Percentiles rank a stretch among this genome's conserved stretches.
Conservation (phyloP, 805 yeast genomes). For the Lipomyces spencermartinsiae region DNA sequence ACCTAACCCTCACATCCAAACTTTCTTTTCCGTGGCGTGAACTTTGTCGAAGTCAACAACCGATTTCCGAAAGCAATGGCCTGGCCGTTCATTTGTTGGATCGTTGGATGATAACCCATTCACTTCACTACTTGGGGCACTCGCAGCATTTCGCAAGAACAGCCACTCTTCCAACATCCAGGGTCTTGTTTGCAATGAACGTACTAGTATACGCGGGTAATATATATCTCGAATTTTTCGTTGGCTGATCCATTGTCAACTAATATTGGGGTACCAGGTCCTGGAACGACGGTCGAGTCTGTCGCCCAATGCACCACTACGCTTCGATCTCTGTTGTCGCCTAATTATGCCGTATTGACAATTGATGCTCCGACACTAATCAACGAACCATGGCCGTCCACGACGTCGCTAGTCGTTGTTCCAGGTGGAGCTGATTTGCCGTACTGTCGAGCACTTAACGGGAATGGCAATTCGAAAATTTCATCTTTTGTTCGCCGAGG, state of each 20-base stretch:
- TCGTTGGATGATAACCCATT: not conserved
- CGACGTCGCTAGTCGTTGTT: constrained; percentile 77
- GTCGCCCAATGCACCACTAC: constrained; percentile 84
- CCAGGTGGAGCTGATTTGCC: constrained; percentile 99
- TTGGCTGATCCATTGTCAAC: not conserved
- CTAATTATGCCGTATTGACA: constrained; percentile 83
- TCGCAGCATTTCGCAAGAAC: not conserved
- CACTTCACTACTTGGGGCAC: not conserved
- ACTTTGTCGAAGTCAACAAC: no score
- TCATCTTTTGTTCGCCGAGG: constrained; percentile 72
- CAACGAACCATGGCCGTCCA: constrained; percentile 86
- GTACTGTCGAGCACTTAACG: constrained; percentile 73
- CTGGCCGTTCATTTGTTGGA: no score
- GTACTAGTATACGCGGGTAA: constrained; percentile 70
- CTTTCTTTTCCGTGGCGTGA: no score
- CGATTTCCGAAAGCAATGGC: no score
- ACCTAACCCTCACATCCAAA: not conserved
- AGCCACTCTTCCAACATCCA: not conserved
- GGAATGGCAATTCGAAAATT: constrained; percentile 67
- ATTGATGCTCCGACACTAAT: constrained; percentile 66
- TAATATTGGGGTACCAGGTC: constrained; percentile 49
- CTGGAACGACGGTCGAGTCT: constrained; percentile 87
- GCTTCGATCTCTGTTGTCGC: constrained; percentile 75
- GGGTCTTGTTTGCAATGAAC: constrained; percentile 55
- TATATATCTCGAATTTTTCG: constrained; percentile 24